Base-by-base conservation (phyloP, 768 basidiomycete species). In the Agrocybe chaxingu region DNA sequence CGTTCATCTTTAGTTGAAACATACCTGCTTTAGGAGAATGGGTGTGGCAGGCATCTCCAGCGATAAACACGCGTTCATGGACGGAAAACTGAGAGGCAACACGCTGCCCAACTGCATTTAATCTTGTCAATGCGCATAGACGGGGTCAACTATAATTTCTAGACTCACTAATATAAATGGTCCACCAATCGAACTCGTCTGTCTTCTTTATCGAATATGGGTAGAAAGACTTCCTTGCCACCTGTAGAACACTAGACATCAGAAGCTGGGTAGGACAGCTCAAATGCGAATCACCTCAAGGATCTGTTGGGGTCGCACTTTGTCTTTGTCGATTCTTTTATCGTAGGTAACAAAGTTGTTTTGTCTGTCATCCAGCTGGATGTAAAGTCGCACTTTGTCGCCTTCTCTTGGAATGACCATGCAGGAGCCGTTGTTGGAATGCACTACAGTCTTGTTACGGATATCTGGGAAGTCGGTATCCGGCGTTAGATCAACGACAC, bases 401-500 rank as follows among this genome's bases (percentile, higher is more conserved):
- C 69, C 78, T 59, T 87, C 84, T 32, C 89, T 77, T 0, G 89
- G 89, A 45, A 92, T 87, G 40, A 87, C 61, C 81, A 90, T 84
- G 50, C 84, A 81, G 0, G 84, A 81, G 1, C 86, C 84, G 43
- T 79, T 74, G 34, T 75, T 73, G 0, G 87, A 89, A 63, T 90
- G 87, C n/a, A 90, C 78, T 0, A 70, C 81, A 43, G 71, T 71
- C 55, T 72, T 75, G 49, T 82, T 82, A 12, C 88, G 81, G 52
- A 87, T 83, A 61, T 91, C 87, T 0, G 89, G 89, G 52, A 90
- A 88, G 60, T 89, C 71, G 1, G 87, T 89, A n/a, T 82, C 76
- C 0, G 84, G 84, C 19, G 79, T 58, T 44, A 81, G 70, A 64
- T 91, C 91, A 13, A 91, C 67, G 3, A 92, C 90, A 2, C 91